These are phyloP conservation scores for Plasmopara halstedii DNA, from an alignment of 352 stramenopile species.

Conservation along the genomic window DNA sequence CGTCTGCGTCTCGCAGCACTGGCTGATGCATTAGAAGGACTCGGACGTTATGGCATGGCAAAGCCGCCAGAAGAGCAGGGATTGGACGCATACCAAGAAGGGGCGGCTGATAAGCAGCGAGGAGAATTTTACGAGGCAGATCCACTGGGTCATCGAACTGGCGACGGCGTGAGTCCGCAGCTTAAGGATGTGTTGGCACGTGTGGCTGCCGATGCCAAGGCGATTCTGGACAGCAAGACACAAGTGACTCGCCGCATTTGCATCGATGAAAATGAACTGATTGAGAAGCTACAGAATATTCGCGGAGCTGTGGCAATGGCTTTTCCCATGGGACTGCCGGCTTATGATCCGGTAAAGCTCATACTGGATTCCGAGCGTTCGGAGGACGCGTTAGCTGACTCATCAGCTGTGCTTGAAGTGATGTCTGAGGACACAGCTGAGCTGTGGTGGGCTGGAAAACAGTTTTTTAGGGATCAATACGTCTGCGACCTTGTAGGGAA, in stretches of 20 bases:
- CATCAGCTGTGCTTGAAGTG: slow-evolving; percentile 69
- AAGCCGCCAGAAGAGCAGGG: slow-evolving; percentile 82
- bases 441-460: slow-evolving; percentile 94
- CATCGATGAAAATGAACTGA: slow-evolving; percentile 49
- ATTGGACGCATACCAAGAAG: slow-evolving; percentile 81
- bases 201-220: slow-evolving; percentile 70
- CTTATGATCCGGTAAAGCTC: slow-evolving; percentile 81
- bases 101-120: slow-evolving; percentile 37
- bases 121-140: slow-evolving; percentile 82
- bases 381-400: slow-evolving; percentile 51
- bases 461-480: slow-evolving; percentile 89
- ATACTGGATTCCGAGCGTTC: slow-evolving; percentile 70
- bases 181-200: slow-evolving; percentile 68
- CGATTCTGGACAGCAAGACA: slow-evolving; percentile 56
- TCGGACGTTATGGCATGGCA: slow-evolving; percentile 79
- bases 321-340: slow-evolving; percentile 93
- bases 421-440: slow-evolving; percentile 79
- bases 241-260: slow-evolving; percentile 62
- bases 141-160: slow-evolving; percentile 77
- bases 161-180: slow-evolving; percentile 81
- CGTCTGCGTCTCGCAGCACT: slow-evolving; percentile 66
- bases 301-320: slow-evolving; percentile 88
- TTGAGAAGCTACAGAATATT: slow-evolving; percentile 92
- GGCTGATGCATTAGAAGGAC: slow-evolving; percentile 58
- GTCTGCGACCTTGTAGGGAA: slow-evolving; percentile 88